These are phyloP conservation scores for Ramalina peruviana DNA, from an alignment of 495 filamentous ascomycete species.

Conservation along the genomic window DNA sequence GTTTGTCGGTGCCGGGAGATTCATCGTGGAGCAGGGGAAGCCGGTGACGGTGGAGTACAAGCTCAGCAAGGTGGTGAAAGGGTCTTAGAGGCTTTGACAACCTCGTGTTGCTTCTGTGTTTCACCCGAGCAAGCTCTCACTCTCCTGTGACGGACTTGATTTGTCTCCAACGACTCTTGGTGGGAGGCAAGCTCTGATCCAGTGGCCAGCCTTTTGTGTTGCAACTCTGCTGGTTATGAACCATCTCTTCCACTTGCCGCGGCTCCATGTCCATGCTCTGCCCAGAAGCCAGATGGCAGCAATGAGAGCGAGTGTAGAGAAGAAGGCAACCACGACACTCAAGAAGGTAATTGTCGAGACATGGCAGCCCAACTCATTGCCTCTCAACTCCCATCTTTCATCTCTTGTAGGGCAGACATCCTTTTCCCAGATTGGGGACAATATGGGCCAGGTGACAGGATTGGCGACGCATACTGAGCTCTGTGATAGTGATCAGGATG, in stretches of 20 bases:
- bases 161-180: too few species aligned
- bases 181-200: too few species aligned
- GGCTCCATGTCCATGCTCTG: conserved; percentile 17
- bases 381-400: conserved; percentile 40
- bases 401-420: conserved; percentile 34
- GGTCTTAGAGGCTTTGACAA: not conserved
- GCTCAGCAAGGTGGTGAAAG: conserved; percentile 35
- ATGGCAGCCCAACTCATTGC: conserved; percentile 33
- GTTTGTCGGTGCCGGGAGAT: conserved; percentile 41
- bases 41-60: conserved; percentile 43
- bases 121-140: too few species aligned
- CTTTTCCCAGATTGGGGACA: conserved; percentile 29
- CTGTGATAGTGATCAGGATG: conserved; percentile 15
- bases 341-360: conserved; percentile 37
- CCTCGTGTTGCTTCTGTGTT: too few species aligned
- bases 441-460: conserved; percentile 23
- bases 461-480: conserved; percentile 39
- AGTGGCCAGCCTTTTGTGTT: too few species aligned
- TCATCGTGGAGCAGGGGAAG: conserved; percentile 39
- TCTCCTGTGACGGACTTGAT: too few species aligned
- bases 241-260: conserved; percentile 15
- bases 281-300: conserved; percentile 18
- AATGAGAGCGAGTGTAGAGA: conserved; percentile 23
- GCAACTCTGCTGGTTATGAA: too few species aligned
- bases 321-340: conserved; percentile 25